Conservation (phyloP, 306 rosid species). For the Styphnolobium japonicum region DNA sequence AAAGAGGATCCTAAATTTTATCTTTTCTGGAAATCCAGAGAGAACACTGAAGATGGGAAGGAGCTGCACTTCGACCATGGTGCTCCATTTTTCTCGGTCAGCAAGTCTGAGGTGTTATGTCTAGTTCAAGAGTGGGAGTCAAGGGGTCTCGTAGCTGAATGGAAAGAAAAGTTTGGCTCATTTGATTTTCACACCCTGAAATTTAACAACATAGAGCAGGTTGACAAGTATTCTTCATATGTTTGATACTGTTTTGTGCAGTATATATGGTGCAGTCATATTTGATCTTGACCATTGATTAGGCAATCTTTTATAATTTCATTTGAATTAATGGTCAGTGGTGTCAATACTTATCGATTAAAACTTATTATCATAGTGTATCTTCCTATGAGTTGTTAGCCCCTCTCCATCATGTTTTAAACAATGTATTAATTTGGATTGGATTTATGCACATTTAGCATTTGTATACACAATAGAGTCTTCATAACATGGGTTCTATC, state of each 20-base stretch:
- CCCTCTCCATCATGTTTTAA: background rate
- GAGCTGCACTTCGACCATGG: constrained; percentile 89
- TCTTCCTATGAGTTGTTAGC: background rate
- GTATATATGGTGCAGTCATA: background rate
- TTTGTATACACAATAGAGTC: background rate
- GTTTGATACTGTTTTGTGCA: background rate
- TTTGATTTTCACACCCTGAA: constrained; percentile 59
- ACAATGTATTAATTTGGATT: background rate
- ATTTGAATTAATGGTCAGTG: background rate
- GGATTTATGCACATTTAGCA: background rate
- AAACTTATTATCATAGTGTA: background rate
- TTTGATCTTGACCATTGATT: background rate
- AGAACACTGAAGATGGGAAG: constrained; percentile 76
- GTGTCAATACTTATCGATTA: background rate
- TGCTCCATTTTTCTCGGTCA: constrained; percentile 75
- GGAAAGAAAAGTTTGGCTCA: constrained; percentile 73
- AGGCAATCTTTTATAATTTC: background rate
- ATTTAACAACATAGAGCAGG: constrained; percentile 65
- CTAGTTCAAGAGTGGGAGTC: constrained; percentile 80
- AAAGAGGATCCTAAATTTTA: constrained; percentile 14
- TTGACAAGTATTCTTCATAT: constrained; percentile 21
- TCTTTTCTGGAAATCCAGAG: constrained; percentile 36
- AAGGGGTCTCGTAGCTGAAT: constrained; percentile 70
- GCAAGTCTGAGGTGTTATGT: constrained; percentile 46
- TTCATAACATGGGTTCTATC: background rate